A percentile compares a stretch with the other conserved stretches of the same genome.
These are phyloP conservation scores for Torulaspora franciscae DNA, from an alignment of 805 yeast genomes.

Conservation along the genomic window DNA sequence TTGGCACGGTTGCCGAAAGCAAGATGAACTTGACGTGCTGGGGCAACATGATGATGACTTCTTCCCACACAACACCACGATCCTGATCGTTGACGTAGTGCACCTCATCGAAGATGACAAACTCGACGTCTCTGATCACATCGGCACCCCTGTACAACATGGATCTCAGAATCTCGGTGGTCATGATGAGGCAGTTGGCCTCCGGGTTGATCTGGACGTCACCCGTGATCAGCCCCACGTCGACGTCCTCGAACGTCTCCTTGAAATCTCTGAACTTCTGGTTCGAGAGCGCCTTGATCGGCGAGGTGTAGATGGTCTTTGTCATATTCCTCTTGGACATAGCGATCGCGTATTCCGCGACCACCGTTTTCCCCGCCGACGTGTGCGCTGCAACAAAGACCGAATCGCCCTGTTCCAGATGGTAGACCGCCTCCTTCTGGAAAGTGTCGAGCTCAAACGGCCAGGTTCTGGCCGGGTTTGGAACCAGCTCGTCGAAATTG, in stretches of 20 bases:
- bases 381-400: conserved; percentile 99
- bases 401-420: conserved; percentile 95
- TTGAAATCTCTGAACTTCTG: conserved; percentile 88
- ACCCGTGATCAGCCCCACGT: conserved; percentile 93
- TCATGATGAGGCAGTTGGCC: conserved; percentile 94
- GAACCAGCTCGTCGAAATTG: conserved; percentile 82
- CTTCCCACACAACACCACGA: conserved; percentile 99
- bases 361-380: conserved; percentile 97
- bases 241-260: conserved; percentile 70
- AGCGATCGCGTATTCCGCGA: conserved; percentile 97
- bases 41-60: conserved; percentile 94
- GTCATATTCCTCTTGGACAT: conserved; percentile 96
- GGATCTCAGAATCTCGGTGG: conserved; percentile 90
- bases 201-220: conserved; percentile 97
- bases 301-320: conserved; percentile 92
- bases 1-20: conserved; percentile 97
- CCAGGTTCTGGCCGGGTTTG: conserved; percentile 90
- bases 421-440: conserved; percentile 95
- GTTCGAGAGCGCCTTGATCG: conserved; percentile 85
- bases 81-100: conserved; percentile 96
- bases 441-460: conserved; percentile 93
- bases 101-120: conserved; percentile 95
- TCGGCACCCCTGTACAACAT: conserved; percentile 98
- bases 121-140: conserved; percentile 91
- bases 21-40: conserved; percentile 90